phyloP scores from a whole-genome alignment of 1,139 yeast species.

The Yamadazyma blattariae region DNA sequence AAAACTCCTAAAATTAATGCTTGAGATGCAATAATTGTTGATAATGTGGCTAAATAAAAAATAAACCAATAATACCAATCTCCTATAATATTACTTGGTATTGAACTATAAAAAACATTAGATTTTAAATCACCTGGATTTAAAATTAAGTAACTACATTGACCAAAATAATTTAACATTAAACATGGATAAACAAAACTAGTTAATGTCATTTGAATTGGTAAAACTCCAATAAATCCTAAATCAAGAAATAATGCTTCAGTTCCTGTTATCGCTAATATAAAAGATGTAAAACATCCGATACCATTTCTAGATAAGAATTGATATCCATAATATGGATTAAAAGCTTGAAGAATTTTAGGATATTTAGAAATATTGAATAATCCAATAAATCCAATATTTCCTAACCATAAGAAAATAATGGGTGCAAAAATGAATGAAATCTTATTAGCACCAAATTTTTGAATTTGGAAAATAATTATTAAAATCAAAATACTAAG shows the following conservation, averaged over 20 bases:
- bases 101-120: slow-evolving; percentile 38
- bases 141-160: slow-evolving; percentile 43
- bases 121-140: slow-evolving; percentile 5
- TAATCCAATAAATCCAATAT: slow-evolving; percentile 44
- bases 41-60: slow-evolving; percentile 51
- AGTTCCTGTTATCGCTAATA: slow-evolving; percentile 57
- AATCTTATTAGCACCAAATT: slow-evolving; percentile 43
- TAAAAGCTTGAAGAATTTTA: slow-evolving; percentile 43
- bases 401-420: slow-evolving; percentile 48
- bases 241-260: slow-evolving; percentile 67
- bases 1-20: slow-evolving; percentile 57
- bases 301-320: slow-evolving; percentile 38
- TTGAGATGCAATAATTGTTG: slow-evolving; percentile 59
- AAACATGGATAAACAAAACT: slow-evolving; percentile 51
- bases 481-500: slow-evolving; percentile 49
- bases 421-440: slow-evolving; percentile 52
- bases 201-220: slow-evolving; percentile 47
- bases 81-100: slow-evolving; percentile 47
- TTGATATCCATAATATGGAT: slow-evolving; percentile 49
- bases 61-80: slow-evolving; percentile 48
- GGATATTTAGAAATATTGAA: slow-evolving; percentile 43
- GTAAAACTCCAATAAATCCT: slow-evolving; percentile 51
- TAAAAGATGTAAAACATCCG: slow-evolving; percentile 47
- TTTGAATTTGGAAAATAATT: slow-evolving; percentile 42
- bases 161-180: slow-evolving; percentile 54